Base-by-base conservation (phyloP, 2,329 filamentous ascomycete genomes). In the Lasiodiplodia theobromae region DNA sequence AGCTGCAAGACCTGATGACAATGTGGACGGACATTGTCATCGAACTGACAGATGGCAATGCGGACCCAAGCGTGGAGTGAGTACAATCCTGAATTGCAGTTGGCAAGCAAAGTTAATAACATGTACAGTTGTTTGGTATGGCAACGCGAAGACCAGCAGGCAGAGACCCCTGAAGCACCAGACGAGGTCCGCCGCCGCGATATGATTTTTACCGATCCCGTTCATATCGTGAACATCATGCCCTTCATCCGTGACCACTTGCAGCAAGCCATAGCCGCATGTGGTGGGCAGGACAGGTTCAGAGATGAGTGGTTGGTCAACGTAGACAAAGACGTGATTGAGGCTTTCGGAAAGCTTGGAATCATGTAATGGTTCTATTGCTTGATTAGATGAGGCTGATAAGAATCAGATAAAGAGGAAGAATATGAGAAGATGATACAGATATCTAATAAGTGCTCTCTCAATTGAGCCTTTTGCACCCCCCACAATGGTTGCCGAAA, bases 11-110 rank as follows among this genome's bases (percentile, higher is more conserved):
- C 74, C 89, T 92, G 73, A 88, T 96, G 74, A 85, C 85, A 1
- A 86, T 94, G 81, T 96, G 92, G 92, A 92, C 90, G 1, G 87
- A 86, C 71, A 86, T 92, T 1, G 82, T 94, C 37, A 81, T 81
- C 1, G 90, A 93, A 73, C 80, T 94, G 62, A 83, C 89, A 65
- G 89, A 90, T 56, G 87, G 87, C 28, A 82, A 84, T 51, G 83
- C 84, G 31, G 83, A 85, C 57, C 83, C 72, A 57, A 77, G 65
- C 34, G 74, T 73, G 1, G 79, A 81, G 77, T 79, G 74, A 4
- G 76, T 76, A 4, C 12, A 40, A 16, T n/a, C 1, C 25, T 40
- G 4, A 10, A 37, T 25, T 16, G 10, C 14, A 10, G 25, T 12
- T 10, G 28, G 11, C 28, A 21, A 28, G 16, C 14, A 47, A 44